Percentiles rank a stretch among this genome's conserved stretches.
phyloP scores from a whole-genome alignment of 2,329 filamentous ascomycete genomes.

The Colletotrichum sp. region DNA sequence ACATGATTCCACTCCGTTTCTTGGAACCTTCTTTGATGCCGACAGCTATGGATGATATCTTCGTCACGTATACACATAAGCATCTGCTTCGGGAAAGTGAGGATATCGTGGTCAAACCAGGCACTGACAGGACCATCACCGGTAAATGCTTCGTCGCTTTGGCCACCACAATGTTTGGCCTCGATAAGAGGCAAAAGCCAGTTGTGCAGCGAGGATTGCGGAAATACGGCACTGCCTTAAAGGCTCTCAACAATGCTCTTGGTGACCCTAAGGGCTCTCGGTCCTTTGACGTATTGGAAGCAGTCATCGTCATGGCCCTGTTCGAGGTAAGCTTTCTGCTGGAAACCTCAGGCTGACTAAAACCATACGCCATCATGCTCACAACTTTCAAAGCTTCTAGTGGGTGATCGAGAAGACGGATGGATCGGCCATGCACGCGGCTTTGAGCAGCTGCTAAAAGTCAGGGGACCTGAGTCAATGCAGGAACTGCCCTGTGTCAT shows the following conservation, averaged over 20 bases:
- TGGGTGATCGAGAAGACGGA: neutral
- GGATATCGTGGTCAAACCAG: neutral
- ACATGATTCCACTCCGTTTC: neutral
- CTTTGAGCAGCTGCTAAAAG: neutral
- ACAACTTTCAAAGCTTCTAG: neutral
- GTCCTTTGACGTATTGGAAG: neutral
- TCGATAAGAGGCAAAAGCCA: neutral
- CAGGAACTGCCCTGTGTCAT: neutral
- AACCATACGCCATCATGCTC: neutral
- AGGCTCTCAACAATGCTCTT: neutral
- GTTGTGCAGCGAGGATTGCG: neutral
- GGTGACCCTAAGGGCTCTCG: neutral
- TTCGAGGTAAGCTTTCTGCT: neutral
- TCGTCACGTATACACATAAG: neutral
- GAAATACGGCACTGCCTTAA: neutral
- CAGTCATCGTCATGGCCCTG: neutral
- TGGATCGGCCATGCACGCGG: neutral
- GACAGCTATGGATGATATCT: neutral
- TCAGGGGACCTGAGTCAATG: neutral
- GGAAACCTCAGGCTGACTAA: neutral
- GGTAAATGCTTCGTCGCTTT: neutral
- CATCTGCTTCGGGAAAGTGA: neutral
- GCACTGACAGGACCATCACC: neutral
- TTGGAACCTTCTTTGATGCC: neutral
- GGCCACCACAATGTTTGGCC: neutral